Evolutionary conservation across 2,329 filamentous ascomycete species (phyloP).

Genomic region (Trichothecium sympodiale): DNA sequence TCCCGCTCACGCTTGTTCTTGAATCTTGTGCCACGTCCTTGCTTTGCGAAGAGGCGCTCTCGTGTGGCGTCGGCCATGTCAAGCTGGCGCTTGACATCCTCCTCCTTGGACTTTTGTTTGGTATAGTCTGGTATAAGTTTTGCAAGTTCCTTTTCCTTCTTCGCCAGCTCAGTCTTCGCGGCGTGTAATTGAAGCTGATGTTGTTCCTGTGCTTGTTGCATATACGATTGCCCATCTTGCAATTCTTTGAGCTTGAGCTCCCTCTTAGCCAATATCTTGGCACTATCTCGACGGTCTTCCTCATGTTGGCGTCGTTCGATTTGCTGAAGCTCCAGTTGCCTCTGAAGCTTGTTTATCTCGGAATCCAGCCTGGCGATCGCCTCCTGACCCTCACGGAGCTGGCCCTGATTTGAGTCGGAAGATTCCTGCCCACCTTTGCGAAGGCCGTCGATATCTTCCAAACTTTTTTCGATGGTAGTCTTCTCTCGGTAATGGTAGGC

Average conservation of each 20-base stretch:
- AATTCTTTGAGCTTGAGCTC: slow-evolving; percentile 78
- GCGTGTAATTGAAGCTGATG: slow-evolving; percentile 62
- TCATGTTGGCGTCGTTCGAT: slow-evolving; percentile 83
- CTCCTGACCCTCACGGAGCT: slow-evolving; percentile 69
- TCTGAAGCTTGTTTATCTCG: slow-evolving; percentile 68
- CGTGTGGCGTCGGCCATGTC: slow-evolving; percentile 65
- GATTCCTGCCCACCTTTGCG: slow-evolving; percentile 75
- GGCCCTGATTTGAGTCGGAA: slow-evolving; percentile 68
- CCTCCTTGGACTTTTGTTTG: slow-evolving; percentile 61
- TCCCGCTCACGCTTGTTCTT: slow-evolving; percentile 83
- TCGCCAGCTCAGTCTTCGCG: slow-evolving; percentile 62
- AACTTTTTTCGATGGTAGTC: slow-evolving; percentile 60
- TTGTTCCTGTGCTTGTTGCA: slow-evolving; percentile 60
- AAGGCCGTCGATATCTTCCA: slow-evolving; percentile 74
- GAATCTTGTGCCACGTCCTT: slow-evolving; percentile 80
- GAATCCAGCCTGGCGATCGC: slow-evolving; percentile 66
- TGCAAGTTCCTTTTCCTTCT: slow-evolving; percentile 66
- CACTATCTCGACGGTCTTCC: slow-evolving; percentile 74
- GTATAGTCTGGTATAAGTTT: slow-evolving; percentile 69
- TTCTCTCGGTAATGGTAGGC: slow-evolving; percentile 89
- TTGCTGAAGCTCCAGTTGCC: slow-evolving; percentile 72
- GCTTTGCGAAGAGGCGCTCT: slow-evolving; percentile 79
- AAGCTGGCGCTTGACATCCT: slow-evolving; percentile 57
- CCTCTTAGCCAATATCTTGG: slow-evolving; percentile 69
- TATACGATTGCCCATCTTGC: slow-evolving; percentile 68